These are phyloP conservation scores for Noccaea caerulescens DNA, from an alignment of 345 rosid genomes.

Conservation along the genomic window DNA sequence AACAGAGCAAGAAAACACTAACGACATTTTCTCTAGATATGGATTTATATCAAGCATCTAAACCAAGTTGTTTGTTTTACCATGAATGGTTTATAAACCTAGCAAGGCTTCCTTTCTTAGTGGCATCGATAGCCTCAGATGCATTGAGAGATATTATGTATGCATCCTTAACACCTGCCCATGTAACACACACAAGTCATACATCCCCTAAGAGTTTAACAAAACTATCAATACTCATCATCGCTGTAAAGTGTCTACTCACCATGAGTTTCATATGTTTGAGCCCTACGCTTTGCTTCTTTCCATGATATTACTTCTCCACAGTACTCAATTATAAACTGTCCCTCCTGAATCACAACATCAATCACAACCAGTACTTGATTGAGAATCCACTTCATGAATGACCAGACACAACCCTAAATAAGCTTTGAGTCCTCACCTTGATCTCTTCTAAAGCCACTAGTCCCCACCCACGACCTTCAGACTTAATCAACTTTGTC, in stretches of 20 bases:
- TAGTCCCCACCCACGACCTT: slow-evolving; percentile 93
- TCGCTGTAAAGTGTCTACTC: slow-evolving; percentile 26
- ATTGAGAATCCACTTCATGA: not conserved
- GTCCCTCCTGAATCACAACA: slow-evolving; percentile 66
- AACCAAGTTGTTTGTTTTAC: slow-evolving; percentile 46
- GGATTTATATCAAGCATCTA: slow-evolving; percentile 10
- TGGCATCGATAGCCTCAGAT: slow-evolving; percentile 86
- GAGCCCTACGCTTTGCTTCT: slow-evolving; percentile 90
- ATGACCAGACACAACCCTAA: slow-evolving; percentile 7
- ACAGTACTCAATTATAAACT: slow-evolving; percentile 89
- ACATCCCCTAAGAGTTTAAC: not conserved
- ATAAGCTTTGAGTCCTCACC: slow-evolving; percentile 48
- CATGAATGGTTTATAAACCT: slow-evolving; percentile 98
- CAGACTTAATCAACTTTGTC: slow-evolving; percentile 71
- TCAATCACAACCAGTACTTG: slow-evolving; percentile 17
- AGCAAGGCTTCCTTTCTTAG: slow-evolving; percentile 88
- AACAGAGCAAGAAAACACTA: slow-evolving; percentile 23
- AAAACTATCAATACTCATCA: not conserved
- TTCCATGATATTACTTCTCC: slow-evolving; percentile 97
- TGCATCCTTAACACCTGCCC: slow-evolving; percentile 89
- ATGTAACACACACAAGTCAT: slow-evolving; percentile 28
- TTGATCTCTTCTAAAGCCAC: slow-evolving; percentile 79
- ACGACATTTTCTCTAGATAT: not conserved
- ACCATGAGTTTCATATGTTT: slow-evolving; percentile 78
- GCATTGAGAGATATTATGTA: slow-evolving; percentile 88